Percentiles rank a stretch among this genome's conserved stretches.
Conservation (phyloP, 257 asterid genomes). For the Ocimum tenuiflorum region DNA sequence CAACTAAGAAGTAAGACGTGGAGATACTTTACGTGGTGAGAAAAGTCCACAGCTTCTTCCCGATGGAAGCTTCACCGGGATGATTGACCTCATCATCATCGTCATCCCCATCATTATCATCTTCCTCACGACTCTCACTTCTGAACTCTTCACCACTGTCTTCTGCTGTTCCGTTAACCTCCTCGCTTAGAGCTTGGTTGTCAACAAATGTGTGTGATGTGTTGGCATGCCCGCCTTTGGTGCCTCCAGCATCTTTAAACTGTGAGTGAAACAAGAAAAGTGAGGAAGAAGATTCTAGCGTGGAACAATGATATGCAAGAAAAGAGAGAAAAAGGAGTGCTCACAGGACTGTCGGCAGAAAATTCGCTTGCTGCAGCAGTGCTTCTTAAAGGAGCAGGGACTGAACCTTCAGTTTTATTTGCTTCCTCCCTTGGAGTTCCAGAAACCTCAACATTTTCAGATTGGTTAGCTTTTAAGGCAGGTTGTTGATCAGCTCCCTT, state of each 20-base stretch:
- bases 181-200: constrained; percentile 45
- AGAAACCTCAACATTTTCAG: constrained; percentile 26
- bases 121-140: constrained; percentile 36
- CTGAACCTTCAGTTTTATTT: constrained; percentile 28
- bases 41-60: constrained; percentile 92
- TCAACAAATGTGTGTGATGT: constrained; percentile 24
- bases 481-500: constrained; percentile 27
- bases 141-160: constrained; percentile 28
- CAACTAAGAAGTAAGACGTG: constrained; percentile 11
- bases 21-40: constrained; percentile 50
- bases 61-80: constrained; percentile 85
- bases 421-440: constrained; percentile 40
- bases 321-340: constrained; percentile 4
- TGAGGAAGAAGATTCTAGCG: not conserved
- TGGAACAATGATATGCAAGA: not conserved
- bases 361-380: constrained; percentile 43
- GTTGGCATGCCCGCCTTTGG: constrained; percentile 25
- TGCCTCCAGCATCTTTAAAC: constrained; percentile 39
- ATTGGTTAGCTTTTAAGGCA: constrained; percentile 23
- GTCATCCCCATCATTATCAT: constrained; percentile 23
- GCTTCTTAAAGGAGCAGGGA: constrained; percentile 28
- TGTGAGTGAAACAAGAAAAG: constrained; percentile 25
- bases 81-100: constrained; percentile 64
- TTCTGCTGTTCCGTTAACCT: constrained; percentile 51
- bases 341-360: constrained; percentile 59